A percentile compares a stretch with the other conserved stretches of the same genome.
These are phyloP conservation scores for Pseudogymnoascus sp. DNA, from an alignment of 2,329 filamentous ascomycete genomes.

Conservation along the genomic window DNA sequence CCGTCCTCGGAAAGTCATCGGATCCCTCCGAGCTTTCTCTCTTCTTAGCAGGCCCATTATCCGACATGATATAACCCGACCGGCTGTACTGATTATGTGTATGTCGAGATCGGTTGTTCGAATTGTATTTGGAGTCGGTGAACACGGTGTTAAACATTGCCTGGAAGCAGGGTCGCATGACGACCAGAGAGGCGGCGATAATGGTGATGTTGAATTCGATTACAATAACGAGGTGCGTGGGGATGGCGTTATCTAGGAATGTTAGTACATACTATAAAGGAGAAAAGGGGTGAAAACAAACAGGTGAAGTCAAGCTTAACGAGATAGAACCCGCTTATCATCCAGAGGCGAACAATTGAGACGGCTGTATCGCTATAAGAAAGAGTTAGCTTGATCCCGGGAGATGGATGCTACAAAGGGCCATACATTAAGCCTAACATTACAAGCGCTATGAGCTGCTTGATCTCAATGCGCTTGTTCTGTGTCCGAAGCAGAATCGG, in stretches of 20 bases:
- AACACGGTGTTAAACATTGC: slow-evolving; percentile 3
- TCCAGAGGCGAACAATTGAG: slow-evolving; percentile 1
- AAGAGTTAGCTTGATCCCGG: background rate
- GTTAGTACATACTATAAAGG: background rate
- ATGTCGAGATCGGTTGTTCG: background rate
- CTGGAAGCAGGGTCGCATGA: slow-evolving; percentile 16
- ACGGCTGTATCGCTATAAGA: background rate
- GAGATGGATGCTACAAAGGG: background rate
- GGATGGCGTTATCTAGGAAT: background rate
- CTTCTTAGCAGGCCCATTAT: background rate
- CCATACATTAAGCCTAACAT: slow-evolving; percentile 15
- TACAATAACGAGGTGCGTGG: slow-evolving; percentile 10
- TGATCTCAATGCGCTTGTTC: slow-evolving; percentile 10
- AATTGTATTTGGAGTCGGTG: background rate
- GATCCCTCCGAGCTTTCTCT: background rate
- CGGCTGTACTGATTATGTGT: slow-evolving; percentile 2
- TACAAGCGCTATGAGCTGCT: slow-evolving; percentile 13
- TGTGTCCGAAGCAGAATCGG: slow-evolving; percentile 12
- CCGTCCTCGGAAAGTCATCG: background rate
- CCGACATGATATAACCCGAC: slow-evolving; percentile 4
- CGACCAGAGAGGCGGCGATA: slow-evolving; percentile 15
- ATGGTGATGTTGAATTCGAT: slow-evolving; percentile 16
- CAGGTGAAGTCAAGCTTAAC: background rate
- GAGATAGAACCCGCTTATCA: background rate
- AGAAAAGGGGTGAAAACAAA: background rate